Evolutionary conservation across 495 filamentous ascomycete genomes (phyloP).

Genomic region (Aspergillus saccharolyticus): DNA sequence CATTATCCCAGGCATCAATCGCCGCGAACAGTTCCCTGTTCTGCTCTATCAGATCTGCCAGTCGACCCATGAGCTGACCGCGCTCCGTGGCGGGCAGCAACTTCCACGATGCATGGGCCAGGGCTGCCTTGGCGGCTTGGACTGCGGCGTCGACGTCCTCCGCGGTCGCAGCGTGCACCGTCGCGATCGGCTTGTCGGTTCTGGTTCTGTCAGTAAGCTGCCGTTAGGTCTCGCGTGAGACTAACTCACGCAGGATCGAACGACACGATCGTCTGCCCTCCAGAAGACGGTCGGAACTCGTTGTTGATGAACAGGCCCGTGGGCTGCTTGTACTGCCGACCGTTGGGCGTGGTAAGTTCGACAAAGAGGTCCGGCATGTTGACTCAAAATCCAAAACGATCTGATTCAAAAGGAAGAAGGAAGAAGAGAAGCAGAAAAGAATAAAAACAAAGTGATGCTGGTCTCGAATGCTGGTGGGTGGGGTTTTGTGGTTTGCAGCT

Average conservation of each 20-base stretch:
- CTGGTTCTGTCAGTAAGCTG: conserved; percentile 40
- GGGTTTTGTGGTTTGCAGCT: no score
- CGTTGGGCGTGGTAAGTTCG: conserved; percentile 84
- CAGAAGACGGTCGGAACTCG: conserved; percentile 72
- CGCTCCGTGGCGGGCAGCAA: conserved; percentile 68
- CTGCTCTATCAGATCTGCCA: conserved; percentile 66
- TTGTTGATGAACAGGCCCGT: conserved; percentile 94
- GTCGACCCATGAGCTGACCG: conserved; percentile 66
- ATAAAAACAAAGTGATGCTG: no score
- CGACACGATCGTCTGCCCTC: conserved; percentile 65
- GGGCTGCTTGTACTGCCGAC: conserved; percentile 70
- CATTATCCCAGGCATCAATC: conserved; percentile 93
- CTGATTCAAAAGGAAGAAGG: background rate
- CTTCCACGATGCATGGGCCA: conserved; percentile 73
- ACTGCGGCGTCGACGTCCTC: conserved; percentile 85
- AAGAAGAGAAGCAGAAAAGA: background rate
- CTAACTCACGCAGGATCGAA: conserved; percentile 60
- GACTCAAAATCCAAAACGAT: background rate
- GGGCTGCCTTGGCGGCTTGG: conserved; percentile 71
- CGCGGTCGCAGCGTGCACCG: conserved; percentile 72
- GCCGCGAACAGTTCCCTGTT: conserved; percentile 73
- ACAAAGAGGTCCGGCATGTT: conserved; percentile 31
- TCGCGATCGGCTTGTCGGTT: conserved; percentile 76
- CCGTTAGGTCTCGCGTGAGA: conserved; percentile 23
- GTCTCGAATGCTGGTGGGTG: no score